phyloP scores from a whole-genome alignment of 768 basidiomycete genomes.

The Trametes meyenii region DNA sequence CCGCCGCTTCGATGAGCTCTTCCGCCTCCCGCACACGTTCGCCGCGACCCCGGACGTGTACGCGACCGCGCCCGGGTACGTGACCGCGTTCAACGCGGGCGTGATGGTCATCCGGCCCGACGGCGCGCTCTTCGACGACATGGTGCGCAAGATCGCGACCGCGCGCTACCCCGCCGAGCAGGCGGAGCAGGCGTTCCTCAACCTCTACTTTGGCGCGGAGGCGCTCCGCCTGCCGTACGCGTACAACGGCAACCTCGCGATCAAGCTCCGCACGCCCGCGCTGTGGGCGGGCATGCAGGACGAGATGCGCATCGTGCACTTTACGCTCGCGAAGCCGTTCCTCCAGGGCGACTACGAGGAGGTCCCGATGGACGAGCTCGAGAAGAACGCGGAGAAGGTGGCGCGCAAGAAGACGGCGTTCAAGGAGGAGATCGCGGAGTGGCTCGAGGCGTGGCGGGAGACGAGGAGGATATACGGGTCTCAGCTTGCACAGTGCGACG shows the following conservation, averaged over 20 bases:
- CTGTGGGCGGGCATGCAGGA: conserved; percentile 36
- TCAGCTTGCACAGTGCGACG: conserved; percentile 12
- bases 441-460: conserved; percentile 28
- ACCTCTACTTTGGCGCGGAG: conserved; percentile 40
- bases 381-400: conserved; percentile 25
- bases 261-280: conserved; percentile 35
- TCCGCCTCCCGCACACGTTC: conserved; percentile 38
- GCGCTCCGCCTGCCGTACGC: conserved; percentile 37
- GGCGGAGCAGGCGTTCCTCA: conserved; percentile 49
- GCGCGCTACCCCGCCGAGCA: conserved; percentile 41
- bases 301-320: conserved; percentile 39
- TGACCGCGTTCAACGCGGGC: conserved; percentile 40
- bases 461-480: conserved; percentile 22
- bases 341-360: conserved; percentile 27
- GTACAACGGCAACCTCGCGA: conserved; percentile 43
- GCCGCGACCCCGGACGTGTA: conserved; percentile 39
- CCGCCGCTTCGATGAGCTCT: conserved; percentile 39
- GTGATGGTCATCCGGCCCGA: conserved; percentile 39
- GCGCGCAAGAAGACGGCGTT: conserved; percentile 17
- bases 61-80: conserved; percentile 32
- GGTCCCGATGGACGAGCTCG: conserved; percentile 28
- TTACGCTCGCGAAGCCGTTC: conserved; percentile 36
- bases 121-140: conserved; percentile 30
- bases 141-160: conserved; percentile 41
- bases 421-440: conserved; percentile 31